Percentiles rank a stretch among this genome's conserved stretches.
Conservation (phyloP, 2,329 filamentous ascomycete species). For the Fusarium nygamai region DNA sequence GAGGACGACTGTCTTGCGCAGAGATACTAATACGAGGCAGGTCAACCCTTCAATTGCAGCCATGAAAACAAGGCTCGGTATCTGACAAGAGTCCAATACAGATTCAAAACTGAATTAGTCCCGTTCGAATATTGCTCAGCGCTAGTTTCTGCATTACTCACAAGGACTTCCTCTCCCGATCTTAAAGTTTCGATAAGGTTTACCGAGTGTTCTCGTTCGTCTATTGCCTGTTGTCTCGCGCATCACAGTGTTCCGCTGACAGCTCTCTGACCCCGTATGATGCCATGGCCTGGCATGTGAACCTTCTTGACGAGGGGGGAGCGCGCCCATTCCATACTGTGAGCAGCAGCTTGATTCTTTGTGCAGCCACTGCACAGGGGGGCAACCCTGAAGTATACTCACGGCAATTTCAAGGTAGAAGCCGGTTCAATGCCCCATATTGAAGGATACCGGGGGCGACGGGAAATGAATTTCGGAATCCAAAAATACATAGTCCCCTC, state of each 20-base stretch:
- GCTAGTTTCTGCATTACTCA: background rate
- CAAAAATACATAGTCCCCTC: too few species aligned
- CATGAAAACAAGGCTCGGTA: background rate
- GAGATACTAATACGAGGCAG: background rate
- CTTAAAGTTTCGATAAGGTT: background rate
- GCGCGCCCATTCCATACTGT: too few species aligned
- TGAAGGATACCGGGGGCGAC: too few species aligned
- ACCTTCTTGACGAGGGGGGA: background rate
- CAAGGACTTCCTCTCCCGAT: background rate
- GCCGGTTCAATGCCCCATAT: too few species aligned
- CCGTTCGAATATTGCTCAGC: accelerated
- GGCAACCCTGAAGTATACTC: too few species aligned
- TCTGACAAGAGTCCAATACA: background rate
- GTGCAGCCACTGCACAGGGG: too few species aligned
- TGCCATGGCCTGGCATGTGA: background rate
- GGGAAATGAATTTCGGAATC: too few species aligned
- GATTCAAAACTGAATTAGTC: background rate
- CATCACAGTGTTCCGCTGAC: background rate
- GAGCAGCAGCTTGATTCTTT: background rate
- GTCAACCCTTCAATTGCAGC: too few species aligned
- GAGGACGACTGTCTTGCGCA: background rate
- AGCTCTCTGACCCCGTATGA: background rate
- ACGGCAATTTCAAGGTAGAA: too few species aligned
- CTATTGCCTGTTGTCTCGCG: background rate
- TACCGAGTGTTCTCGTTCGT: background rate